Base-by-base conservation (phyloP, 1,284 basidiomycete species). In the Dichomitus squalens region DNA sequence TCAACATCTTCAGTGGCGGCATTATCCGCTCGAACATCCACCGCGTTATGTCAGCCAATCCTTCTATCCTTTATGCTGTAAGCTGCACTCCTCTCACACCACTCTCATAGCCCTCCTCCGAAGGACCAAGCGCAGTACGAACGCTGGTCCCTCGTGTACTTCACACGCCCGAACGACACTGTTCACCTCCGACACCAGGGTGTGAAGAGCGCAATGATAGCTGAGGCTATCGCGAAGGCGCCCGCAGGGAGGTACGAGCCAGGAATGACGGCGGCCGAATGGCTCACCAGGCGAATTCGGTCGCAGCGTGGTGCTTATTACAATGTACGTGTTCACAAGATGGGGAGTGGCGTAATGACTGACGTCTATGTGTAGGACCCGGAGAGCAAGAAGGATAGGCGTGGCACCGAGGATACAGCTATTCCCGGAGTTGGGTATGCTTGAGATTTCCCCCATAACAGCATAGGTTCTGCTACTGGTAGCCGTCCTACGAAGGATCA, bases 1-100 rank as follows among this genome's bases (percentile, higher is more conserved):
- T 76, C 65, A 67, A 72, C 12, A 71, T 73, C 27, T 73, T 76
- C 61, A 76, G 72, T 44, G 74, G 71, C 1, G 75, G 76, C 29
- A 70, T 77, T 44, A 60, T 78, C n/a, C 69, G 68, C 29, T 72
- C 71, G 27, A 73, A 73, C 59, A 60, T 75, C 52, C 71, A 75
- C 58, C 71, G 72, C 18, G 72, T 73, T 41, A 63, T 75, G 72
- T 69, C 52, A 20, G 74, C 49, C 60, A 11, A 1, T 14, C 14
- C n/a, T 2, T 4, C 11, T 18, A 4, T 20, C 18, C 8, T 33
- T 16, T n/a, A 1, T 20, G 14, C 16, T 21, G 9, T 6, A 2
- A 2, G 16, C 31, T n/a, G 20, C 34, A 9, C 6, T 6, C 39
- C 16, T 14, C 3, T 23, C 44, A 25, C 7, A 36, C 18, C 29